Percentiles rank a stretch among this genome's conserved stretches.
phyloP scores from a whole-genome alignment of 2,329 filamentous ascomycete species.

The Septoria petroselini region DNA sequence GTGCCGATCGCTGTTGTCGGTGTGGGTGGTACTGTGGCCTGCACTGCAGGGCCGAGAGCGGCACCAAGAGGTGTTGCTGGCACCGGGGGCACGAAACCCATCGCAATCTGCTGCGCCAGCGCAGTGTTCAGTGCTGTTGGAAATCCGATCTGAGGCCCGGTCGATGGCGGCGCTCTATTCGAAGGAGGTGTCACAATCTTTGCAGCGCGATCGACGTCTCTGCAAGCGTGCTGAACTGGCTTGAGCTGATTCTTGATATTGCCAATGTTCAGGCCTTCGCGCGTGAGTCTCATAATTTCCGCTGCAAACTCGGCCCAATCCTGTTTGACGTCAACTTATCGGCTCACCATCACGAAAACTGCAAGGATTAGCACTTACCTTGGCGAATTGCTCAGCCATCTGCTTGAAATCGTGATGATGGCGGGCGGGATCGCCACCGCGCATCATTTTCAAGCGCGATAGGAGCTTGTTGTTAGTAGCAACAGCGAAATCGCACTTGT shows the following conservation, averaged over 20 bases:
- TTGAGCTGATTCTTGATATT: slow-evolving; percentile 73
- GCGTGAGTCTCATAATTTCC: slow-evolving; percentile 53
- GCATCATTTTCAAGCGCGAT: slow-evolving; percentile 70
- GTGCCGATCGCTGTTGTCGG: slow-evolving; percentile 18
- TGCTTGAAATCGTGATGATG: slow-evolving; percentile 62
- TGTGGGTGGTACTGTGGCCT: slow-evolving; percentile 65
- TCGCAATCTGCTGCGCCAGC: slow-evolving; percentile 21
- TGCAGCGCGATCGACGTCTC: slow-evolving; percentile 69
- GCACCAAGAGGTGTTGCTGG: slow-evolving; percentile 88
- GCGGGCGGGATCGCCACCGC: slow-evolving; percentile 77
- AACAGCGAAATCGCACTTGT: slow-evolving; percentile 67
- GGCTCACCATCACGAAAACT: background rate
- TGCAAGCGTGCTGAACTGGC: slow-evolving; percentile 77
- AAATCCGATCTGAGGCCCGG: slow-evolving; percentile 24
- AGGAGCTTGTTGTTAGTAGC: slow-evolving; percentile 72
- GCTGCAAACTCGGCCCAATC: slow-evolving; percentile 66
- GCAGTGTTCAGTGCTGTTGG: slow-evolving; percentile 28
- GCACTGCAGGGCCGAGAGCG: slow-evolving; percentile 82
- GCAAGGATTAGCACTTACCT: slow-evolving; percentile 39
- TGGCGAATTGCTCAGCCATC: slow-evolving; percentile 70
- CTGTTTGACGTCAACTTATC: slow-evolving; percentile 31
- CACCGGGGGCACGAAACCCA: slow-evolving; percentile 53
- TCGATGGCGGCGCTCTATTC: slow-evolving; percentile 32
- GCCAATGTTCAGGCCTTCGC: slow-evolving; percentile 43
- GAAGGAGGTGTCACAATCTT: slow-evolving; percentile 65